Conservation (phyloP, 768 basidiomycete genomes). For the Suillus placidus region DNA sequence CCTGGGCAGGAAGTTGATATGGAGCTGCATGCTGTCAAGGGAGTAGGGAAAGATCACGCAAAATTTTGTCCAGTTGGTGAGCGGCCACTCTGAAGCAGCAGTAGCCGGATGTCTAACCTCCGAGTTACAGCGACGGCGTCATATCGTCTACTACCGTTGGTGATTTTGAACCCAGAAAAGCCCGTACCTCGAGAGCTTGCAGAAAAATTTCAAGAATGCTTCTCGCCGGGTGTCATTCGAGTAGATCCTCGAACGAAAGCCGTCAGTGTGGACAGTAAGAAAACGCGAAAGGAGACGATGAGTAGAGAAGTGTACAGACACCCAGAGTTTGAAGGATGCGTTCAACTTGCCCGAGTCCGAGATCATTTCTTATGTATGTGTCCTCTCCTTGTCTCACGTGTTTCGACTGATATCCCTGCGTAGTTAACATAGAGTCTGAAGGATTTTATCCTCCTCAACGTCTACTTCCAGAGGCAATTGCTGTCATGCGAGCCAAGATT, state of each 20-base stretch:
- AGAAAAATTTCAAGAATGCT: slow-evolving; percentile 84
- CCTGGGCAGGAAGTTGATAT: slow-evolving; percentile 88
- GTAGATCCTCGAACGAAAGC: slow-evolving; percentile 58
- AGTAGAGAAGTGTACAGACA: slow-evolving; percentile 91
- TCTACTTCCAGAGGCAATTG: slow-evolving; percentile 76
- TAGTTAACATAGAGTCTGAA: slow-evolving; percentile 87
- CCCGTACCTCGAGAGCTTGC: slow-evolving; percentile 79
- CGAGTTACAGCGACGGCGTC: slow-evolving; percentile 79
- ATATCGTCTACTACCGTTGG: slow-evolving; percentile 88
- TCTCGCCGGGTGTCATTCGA: slow-evolving; percentile 79
- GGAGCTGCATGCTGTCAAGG: slow-evolving; percentile 90
- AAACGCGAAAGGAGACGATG: slow-evolving; percentile 84
- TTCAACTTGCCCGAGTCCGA: slow-evolving; percentile 81
- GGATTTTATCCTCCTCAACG: slow-evolving; percentile 86
- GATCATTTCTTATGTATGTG: slow-evolving; percentile 92
- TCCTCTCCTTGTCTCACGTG: background rate
- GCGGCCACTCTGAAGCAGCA: slow-evolving; percentile 22
- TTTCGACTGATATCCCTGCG: slow-evolving; percentile 30
- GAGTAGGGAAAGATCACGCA: slow-evolving; percentile 92
- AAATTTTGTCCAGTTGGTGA: slow-evolving; percentile 95
- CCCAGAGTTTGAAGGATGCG: slow-evolving; percentile 83
- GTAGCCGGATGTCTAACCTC: background rate
- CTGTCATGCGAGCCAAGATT: slow-evolving; percentile 84
- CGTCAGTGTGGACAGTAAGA: slow-evolving; percentile 62
- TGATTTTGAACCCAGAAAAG: slow-evolving; percentile 66